Percentiles rank a stretch among this genome's conserved stretches.
Conservation (phyloP, 305 asterid genomes). For the Fraxinus paxiana region DNA sequence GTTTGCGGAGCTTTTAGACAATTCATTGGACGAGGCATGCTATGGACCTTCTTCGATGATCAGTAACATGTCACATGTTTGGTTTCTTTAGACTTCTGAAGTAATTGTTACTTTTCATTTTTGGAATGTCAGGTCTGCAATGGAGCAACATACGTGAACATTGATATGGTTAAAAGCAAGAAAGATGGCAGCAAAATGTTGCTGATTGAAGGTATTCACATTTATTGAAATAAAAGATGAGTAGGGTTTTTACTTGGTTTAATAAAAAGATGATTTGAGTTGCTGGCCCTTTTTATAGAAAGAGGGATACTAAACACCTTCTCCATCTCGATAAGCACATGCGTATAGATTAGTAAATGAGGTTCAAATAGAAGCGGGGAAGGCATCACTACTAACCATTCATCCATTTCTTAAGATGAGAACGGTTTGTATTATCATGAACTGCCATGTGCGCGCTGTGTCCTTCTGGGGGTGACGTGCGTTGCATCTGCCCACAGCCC, state of each 20-base stretch:
- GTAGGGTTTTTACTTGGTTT: not conserved
- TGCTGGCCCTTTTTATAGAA: not conserved
- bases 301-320: not conserved
- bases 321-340: not conserved
- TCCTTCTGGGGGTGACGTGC: not conserved
- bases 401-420: not conserved
- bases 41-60: slow-evolving; percentile 14
- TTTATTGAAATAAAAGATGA: not conserved
- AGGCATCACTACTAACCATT: not conserved
- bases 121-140: slow-evolving; percentile 48
- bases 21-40: slow-evolving; percentile 79
- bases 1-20: slow-evolving; percentile 93
- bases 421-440: not conserved
- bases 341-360: slow-evolving; percentile 12
- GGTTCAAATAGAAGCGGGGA: not conserved
- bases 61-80: not conserved
- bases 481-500: not conserved
- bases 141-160: slow-evolving; percentile 76
- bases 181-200: slow-evolving; percentile 83
- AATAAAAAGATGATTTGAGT: not conserved
- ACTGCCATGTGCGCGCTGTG: not conserved
- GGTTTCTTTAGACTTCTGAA: slow-evolving; percentile 15
- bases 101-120: not conserved
- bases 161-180: slow-evolving; percentile 70
- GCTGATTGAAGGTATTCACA: slow-evolving; percentile 63